Base-by-base conservation (phyloP, 192 early-diverging fungal genomes). In the Backusella mclennaniae region DNA sequence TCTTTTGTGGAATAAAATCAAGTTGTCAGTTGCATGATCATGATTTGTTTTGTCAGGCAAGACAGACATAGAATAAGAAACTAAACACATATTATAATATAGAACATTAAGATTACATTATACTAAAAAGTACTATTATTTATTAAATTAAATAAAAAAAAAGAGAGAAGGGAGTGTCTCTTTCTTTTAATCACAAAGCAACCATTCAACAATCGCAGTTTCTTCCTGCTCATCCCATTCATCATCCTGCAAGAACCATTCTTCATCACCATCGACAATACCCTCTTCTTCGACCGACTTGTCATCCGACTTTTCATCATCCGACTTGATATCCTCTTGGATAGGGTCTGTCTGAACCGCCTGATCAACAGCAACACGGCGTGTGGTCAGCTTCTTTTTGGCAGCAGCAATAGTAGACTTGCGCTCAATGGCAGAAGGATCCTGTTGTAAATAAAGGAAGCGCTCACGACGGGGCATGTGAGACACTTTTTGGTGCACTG, bases 161-260 rank as follows among this genome's bases (percentile, higher is more conserved):
- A 49, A 49, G 6, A 49, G 19, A 19, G 6, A 6, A 2, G 3
- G 3, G 33, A 2, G 33, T 3, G 33, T 33, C 33, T 33, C 33
- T 33, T 33, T 33, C 33, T 33, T 31, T n/a, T 76, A 76, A 8
- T 77, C 76, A 33, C 82, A 76, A 33, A 84, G 76, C 33, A 84
- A 76, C 82, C 82, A 84, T 66, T 84, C 82, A 26, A 76, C 82
- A 38, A 84, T 74, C 31, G 74, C 56, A 23, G 42, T 53, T 38
- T 84, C 82, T 59, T 78, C 79, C 46, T 77, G 77, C 1, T 73
- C 70, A 46, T 84, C 82, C 79, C 79, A 79, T 68, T 84, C 82
- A 59, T 84, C 82, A 33, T 75, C 80, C 46, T 77, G 76, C 33
- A 84, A 59, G 38, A 84, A 84, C 82, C 82, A 84, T 70, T 84